phyloP scores from a whole-genome alignment of 2,329 filamentous ascomycete genomes.

The Cercospora zeae-maydis region DNA sequence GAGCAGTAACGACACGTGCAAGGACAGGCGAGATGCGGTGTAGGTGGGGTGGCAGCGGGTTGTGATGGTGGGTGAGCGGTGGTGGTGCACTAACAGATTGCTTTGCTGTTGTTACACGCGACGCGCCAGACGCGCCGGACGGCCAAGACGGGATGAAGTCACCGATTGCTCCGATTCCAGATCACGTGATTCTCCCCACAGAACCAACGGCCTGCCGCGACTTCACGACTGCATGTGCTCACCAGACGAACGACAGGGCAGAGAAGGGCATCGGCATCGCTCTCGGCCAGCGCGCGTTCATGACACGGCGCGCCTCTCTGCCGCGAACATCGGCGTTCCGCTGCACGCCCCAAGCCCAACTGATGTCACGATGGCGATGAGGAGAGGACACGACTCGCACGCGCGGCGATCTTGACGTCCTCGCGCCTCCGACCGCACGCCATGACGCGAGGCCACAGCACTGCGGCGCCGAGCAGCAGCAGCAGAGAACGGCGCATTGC shows the following conservation, averaged over 20 bases:
- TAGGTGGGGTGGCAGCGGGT: background rate
- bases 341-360: background rate
- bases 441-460: background rate
- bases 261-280: background rate
- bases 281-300: background rate
- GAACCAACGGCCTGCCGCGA: background rate
- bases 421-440: slow-evolving; percentile 6
- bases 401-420: slow-evolving; percentile 11
- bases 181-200: background rate
- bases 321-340: background rate
- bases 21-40: background rate
- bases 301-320: background rate
- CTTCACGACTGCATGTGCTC: background rate
- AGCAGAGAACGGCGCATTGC: background rate
- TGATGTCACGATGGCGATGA: slow-evolving; percentile 10
- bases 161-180: background rate
- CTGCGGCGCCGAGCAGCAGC: background rate
- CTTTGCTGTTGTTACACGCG: slow-evolving; percentile 7
- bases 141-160: background rate
- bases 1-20: background rate
- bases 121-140: background rate
- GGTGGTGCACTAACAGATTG: background rate
- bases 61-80: background rate
- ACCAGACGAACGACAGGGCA: too few species aligned
- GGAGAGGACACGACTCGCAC: slow-evolving; percentile 10